A percentile compares a stretch with the other conserved stretches of the same genome.
Evolutionary conservation across 495 filamentous ascomycete genomes (phyloP).

Genomic region (Neurospora hispaniola): DNA sequence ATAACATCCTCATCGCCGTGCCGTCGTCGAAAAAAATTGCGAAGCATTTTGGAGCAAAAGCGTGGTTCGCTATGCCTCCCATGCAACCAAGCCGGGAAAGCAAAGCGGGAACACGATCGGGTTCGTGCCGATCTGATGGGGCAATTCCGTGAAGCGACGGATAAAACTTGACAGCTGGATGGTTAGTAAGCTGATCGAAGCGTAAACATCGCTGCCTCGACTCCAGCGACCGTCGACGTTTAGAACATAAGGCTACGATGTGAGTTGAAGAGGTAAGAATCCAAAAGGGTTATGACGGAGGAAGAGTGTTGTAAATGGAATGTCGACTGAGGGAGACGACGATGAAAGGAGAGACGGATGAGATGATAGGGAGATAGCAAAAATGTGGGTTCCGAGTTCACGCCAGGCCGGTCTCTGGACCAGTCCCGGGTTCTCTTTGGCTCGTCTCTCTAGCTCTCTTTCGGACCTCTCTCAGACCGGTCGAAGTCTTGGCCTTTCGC

Average conservation of each 20-base stretch:
- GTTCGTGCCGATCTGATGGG: constrained; percentile 4
- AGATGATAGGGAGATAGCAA: not conserved
- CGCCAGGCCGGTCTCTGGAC: not conserved
- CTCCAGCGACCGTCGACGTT: not conserved
- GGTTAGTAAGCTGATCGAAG: not conserved
- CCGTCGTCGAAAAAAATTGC: constrained; percentile 19
- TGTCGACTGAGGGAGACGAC: not conserved
- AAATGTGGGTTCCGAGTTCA: not conserved
- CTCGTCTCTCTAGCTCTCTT: not conserved
- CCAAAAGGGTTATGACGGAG: not conserved
- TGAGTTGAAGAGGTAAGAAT: not conserved
- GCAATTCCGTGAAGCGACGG: constrained; percentile 10
- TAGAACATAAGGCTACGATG: not conserved
- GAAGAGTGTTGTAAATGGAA: not conserved
- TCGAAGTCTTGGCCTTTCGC: not conserved
- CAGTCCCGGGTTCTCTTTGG: not conserved
- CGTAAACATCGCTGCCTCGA: not conserved
- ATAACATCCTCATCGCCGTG: constrained; percentile 15
- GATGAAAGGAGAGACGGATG: not conserved
- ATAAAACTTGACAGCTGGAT: not conserved
- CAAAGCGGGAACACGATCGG: constrained; percentile 6
- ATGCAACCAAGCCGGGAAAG: constrained; percentile 15
- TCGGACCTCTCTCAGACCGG: not conserved
- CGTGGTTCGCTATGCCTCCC: constrained; percentile 11
- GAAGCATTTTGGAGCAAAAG: constrained; percentile 6